These are phyloP conservation scores for Beta lomatogona DNA, from an alignment of 179 eudicot species.

Conservation along the genomic window DNA sequence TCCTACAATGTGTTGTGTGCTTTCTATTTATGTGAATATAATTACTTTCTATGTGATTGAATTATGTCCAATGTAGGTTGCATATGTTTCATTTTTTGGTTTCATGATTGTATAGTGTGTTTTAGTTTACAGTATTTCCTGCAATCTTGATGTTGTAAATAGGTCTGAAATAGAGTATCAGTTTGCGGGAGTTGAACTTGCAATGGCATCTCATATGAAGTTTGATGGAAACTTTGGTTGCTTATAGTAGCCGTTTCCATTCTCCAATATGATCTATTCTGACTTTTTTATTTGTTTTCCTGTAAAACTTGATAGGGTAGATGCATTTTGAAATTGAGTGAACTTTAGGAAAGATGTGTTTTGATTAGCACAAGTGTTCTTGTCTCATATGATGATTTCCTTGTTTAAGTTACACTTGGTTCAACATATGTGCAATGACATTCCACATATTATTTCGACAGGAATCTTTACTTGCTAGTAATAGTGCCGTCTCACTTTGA, in stretches of 20 bases:
- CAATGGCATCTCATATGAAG: not conserved
- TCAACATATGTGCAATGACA: not conserved
- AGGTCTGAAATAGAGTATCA: not conserved
- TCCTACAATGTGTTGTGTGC: not conserved
- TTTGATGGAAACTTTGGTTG: not conserved
- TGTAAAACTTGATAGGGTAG: not conserved
- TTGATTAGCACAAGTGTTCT: not conserved
- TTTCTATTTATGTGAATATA: not conserved
- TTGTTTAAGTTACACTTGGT: not conserved
- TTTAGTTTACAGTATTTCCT: not conserved
- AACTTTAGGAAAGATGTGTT: not conserved
- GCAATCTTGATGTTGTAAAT: not conserved
- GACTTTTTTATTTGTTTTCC: not conserved
- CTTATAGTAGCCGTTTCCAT: not conserved
- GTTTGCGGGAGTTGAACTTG: not conserved
- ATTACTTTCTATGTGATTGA: not conserved
- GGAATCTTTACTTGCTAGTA: not conserved
- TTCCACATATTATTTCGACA: not conserved
- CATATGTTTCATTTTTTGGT: not conserved
- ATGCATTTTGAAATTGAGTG: not conserved
- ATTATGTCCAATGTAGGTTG: not conserved
- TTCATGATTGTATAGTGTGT: not conserved
- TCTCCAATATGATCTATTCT: not conserved
- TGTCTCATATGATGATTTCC: not conserved
- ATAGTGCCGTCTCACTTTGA: not conserved